Conservation (phyloP, 371 early-diverging fungal species). For the Syncephalastrum monosporum region DNA sequence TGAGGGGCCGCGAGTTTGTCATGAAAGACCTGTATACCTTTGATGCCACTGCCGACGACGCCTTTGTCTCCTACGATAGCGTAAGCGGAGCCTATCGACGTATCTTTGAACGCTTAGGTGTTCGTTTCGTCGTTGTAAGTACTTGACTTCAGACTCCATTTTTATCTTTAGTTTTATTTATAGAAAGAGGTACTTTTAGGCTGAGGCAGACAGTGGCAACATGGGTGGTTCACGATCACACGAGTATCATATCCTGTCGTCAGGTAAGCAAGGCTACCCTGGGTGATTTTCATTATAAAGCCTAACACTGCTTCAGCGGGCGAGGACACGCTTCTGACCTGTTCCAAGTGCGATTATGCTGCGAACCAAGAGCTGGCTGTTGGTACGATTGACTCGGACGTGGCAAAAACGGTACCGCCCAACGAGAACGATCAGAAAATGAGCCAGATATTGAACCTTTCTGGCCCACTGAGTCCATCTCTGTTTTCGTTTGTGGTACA, state of each 20-base stretch:
- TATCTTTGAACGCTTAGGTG: conserved; percentile 73
- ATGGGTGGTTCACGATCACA: conserved; percentile 89
- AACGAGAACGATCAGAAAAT: too few relatives aligned
- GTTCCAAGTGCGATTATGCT: conserved; percentile 70
- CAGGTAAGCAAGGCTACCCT: conserved; percentile 32
- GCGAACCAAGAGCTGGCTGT: conserved; percentile 79
- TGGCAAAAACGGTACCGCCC: too few relatives aligned
- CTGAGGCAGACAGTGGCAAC: conserved; percentile 89
- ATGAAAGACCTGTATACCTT: conserved; percentile 96
- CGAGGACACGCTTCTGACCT: conserved; percentile 79
- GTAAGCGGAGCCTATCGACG: conserved; percentile 71
- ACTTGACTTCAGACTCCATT: neutral
- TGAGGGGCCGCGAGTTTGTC: conserved; percentile 88
- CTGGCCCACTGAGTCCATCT: too few relatives aligned
- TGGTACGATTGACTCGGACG: conserved; percentile 9
- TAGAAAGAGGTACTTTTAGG: conserved; percentile 29
- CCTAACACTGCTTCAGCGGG: conserved; percentile 52
- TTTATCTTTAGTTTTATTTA: neutral
- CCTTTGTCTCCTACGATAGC: conserved; percentile 69
- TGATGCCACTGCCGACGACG: conserved; percentile 69
- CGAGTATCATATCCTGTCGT: conserved; percentile 82
- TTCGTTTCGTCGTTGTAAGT: conserved; percentile 74
- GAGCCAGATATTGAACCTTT: too few relatives aligned
- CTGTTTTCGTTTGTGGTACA: too few relatives aligned
- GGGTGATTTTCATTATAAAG: neutral